A percentile compares a stretch with the other conserved stretches of the same genome.
phyloP scores from a whole-genome alignment of 106 monocot species.

The Dactylorhiza incarnata region DNA sequence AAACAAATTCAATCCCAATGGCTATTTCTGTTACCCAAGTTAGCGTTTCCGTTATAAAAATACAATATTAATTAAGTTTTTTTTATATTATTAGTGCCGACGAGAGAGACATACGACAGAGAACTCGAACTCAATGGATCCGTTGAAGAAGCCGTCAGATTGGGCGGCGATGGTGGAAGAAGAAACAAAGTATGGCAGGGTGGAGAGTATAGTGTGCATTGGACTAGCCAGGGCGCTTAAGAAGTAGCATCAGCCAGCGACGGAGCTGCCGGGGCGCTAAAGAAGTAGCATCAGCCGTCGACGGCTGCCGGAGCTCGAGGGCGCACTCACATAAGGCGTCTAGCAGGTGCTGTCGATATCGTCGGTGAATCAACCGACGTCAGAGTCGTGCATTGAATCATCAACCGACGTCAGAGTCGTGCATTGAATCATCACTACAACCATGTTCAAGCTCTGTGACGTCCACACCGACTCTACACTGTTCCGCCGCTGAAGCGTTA shows the following conservation, averaged over 20 bases:
- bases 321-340: conserved; percentile 49
- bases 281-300: too few species aligned
- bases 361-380: neutral
- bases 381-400: neutral
- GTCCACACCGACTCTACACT: neutral
- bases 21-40: too few species aligned
- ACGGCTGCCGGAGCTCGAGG: too few species aligned
- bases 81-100: too few species aligned
- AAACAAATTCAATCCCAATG: too few species aligned
- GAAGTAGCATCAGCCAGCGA: conserved; percentile 27
- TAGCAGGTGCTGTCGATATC: conserved; percentile 24
- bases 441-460: neutral
- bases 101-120: conserved; percentile 7
- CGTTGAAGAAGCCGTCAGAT: neutral
- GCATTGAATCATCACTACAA: too few species aligned
- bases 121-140: conserved; percentile 46
- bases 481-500: neutral
- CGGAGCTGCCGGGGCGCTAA: conserved; percentile 38
- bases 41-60: too few species aligned
- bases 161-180: neutral
- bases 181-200: conserved; percentile 5
- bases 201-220: conserved; percentile 43
- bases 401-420: too few species aligned
- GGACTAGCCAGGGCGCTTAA: conserved; percentile 68
- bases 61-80: too few species aligned